Conservation (phyloP, 306 rosid genomes). For the Casuarina glauca region DNA sequence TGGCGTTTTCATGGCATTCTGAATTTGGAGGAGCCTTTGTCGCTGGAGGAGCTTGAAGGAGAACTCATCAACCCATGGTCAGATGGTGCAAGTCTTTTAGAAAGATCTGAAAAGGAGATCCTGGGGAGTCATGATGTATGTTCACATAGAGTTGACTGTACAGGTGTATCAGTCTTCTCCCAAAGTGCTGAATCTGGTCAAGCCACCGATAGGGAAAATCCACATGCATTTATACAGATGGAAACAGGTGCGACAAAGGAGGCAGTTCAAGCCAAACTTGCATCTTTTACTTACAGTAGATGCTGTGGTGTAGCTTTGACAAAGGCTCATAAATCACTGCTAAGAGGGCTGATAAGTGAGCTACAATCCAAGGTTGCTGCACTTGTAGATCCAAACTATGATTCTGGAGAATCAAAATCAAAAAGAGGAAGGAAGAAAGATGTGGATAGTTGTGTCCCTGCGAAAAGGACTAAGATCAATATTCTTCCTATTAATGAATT, state of each 20-base stretch:
- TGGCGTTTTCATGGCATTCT: conserved; percentile 69
- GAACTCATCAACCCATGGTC: conserved; percentile 91
- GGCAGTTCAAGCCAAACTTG: conserved; percentile 68
- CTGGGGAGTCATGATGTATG: conserved; percentile 30
- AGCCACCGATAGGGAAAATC: conserved; percentile 41
- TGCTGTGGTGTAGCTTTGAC: conserved; percentile 88
- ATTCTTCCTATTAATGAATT: conserved; percentile 89
- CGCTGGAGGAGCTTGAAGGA: conserved; percentile 75
- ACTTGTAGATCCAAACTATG: conserved; percentile 90
- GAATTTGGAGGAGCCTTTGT: conserved; percentile 63
- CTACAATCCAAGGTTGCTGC: conserved; percentile 90
- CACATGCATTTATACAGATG: conserved; percentile 72
- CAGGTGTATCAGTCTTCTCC: conserved; percentile 39
- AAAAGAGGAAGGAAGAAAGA: conserved; percentile 97
- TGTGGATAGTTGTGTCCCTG: conserved; percentile 55
- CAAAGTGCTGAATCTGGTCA: conserved; percentile 41
- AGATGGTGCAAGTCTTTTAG: conserved; percentile 47
- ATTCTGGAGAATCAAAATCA: conserved; percentile 82
- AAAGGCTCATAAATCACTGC: conserved; percentile 77
- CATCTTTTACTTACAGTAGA: conserved; percentile 67
- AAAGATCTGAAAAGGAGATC: conserved; percentile 48
- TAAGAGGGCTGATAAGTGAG: conserved; percentile 80
- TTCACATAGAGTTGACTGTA: conserved; percentile 36
- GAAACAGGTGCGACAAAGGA: conserved; percentile 82
- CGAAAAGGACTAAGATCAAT: conserved; percentile 67